phyloP scores from a whole-genome alignment of 306 rosid species.

The Glycyrrhiza uralensis region DNA sequence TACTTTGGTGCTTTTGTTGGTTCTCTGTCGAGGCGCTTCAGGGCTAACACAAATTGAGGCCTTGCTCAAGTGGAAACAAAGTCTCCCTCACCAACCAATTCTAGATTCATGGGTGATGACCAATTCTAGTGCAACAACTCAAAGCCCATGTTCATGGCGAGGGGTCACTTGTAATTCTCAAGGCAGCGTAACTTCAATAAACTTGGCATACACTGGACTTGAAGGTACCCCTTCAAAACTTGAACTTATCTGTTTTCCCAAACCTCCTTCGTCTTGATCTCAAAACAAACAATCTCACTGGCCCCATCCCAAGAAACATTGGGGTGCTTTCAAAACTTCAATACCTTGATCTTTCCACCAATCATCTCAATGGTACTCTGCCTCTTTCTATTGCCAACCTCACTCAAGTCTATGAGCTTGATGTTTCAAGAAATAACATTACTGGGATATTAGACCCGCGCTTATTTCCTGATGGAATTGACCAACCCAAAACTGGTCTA shows the following conservation, averaged over 20 bases:
- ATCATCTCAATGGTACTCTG: conserved; percentile 37
- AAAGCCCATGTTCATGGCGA: conserved; percentile 49
- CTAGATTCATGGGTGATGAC: conserved; percentile 43
- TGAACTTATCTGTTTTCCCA: conserved; percentile 51
- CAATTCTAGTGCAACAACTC: conserved; percentile 20
- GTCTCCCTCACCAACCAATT: conserved; percentile 42
- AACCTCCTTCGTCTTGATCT: conserved; percentile 58
- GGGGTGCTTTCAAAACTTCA: conserved; percentile 48
- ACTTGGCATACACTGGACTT: conserved; percentile 45
- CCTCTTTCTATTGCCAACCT: conserved; percentile 60
- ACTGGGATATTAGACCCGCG: conserved; percentile 40
- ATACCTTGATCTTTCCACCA: conserved; percentile 54
- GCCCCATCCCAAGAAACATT: conserved; percentile 43
- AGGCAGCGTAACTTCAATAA: conserved; percentile 28
- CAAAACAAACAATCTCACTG: conserved; percentile 42
- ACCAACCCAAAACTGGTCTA: conserved; percentile 35
- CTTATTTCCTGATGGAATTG: conserved; percentile 42
- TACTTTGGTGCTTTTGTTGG: neutral
- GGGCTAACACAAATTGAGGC: conserved; percentile 44
- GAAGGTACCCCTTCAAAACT: conserved; percentile 44
- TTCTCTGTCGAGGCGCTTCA: neutral
- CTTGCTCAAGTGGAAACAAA: conserved; percentile 48
- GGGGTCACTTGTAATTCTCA: conserved; percentile 46
- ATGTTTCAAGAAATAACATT: conserved; percentile 47
- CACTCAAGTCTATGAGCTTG: conserved; percentile 52